phyloP scores from a whole-genome alignment of 2,329 filamentous ascomycete genomes.

The Cordyceps militaris region DNA sequence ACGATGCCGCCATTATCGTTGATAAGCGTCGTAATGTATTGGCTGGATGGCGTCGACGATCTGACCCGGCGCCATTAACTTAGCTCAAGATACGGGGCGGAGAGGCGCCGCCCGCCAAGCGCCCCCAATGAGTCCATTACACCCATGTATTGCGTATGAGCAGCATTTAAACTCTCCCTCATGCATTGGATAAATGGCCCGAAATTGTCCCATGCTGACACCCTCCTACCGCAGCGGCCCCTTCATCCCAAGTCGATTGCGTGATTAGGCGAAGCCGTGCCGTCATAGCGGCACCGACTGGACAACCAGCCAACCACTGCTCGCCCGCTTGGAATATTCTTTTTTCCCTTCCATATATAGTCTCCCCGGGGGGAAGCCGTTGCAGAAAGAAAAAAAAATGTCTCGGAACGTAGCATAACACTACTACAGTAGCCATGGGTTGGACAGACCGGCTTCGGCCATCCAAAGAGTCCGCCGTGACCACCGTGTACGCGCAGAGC shows the following conservation, averaged over 20 bases:
- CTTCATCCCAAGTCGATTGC: constrained; percentile 1
- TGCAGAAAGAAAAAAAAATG: neutral
- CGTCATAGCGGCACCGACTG: neutral
- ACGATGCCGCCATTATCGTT: neutral
- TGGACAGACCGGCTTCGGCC: constrained; percentile 2
- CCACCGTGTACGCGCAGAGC: neutral
- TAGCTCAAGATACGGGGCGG: constrained; percentile 23
- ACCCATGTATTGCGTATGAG: neutral
- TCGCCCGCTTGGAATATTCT: no score
- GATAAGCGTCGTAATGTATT: neutral
- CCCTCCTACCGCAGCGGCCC: neutral
- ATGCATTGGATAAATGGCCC: neutral
- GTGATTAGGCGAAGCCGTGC: neutral
- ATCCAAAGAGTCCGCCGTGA: neutral
- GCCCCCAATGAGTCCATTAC: neutral
- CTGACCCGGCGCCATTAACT: constrained; percentile 35
- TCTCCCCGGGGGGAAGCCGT: neutral
- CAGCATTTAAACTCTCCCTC: neutral
- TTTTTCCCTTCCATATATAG: no score
- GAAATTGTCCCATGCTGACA: neutral
- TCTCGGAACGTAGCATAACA: neutral
- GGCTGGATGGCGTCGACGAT: constrained; percentile 35
- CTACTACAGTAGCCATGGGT: neutral
- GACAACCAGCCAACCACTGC: neutral
- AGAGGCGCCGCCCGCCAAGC: neutral